phyloP scores from a whole-genome alignment of 1,139 yeast genomes.

The Wickerhamomyces sp. region DNA sequence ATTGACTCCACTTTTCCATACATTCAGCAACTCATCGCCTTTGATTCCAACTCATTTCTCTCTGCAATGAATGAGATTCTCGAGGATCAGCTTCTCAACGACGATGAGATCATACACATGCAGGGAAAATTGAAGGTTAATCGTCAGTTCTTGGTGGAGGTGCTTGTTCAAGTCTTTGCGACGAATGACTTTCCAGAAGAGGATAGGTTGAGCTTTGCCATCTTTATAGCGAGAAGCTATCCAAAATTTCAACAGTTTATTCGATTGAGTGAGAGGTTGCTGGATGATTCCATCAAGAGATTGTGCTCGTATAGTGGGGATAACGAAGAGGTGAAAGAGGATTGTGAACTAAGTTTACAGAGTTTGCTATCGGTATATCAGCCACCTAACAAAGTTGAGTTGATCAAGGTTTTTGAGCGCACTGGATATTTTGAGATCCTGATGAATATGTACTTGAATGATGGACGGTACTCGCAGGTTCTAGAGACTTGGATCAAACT shows the following conservation, averaged over 20 bases:
- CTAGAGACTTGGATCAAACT: constrained; percentile 33
- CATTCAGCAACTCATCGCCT: constrained; percentile 41
- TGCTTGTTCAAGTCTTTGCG: constrained; percentile 21
- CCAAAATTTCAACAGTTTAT: constrained; percentile 79
- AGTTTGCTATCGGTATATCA: constrained; percentile 60
- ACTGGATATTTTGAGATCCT: constrained; percentile 58
- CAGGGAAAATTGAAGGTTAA: constrained; percentile 21
- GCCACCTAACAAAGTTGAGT: constrained; percentile 44
- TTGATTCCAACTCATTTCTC: constrained; percentile 53
- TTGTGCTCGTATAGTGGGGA: constrained; percentile 42
- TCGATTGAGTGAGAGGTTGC: constrained; percentile 54
- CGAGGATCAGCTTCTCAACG: constrained; percentile 67
- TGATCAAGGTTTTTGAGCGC: constrained; percentile 46
- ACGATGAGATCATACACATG: constrained; percentile 30
- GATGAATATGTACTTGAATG: constrained; percentile 49
- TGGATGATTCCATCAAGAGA: constrained; percentile 42
- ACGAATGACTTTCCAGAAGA: constrained; percentile 10
- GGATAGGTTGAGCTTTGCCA: constrained; percentile 41
- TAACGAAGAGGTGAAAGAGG: constrained; percentile 36
- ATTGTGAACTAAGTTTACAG: constrained; percentile 71
- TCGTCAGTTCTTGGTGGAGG: constrained; percentile 24
- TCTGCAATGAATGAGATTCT: constrained; percentile 70
- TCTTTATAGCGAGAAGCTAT: constrained; percentile 72
- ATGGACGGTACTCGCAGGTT: constrained; percentile 48
- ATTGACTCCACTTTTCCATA: constrained; percentile 54